These are phyloP conservation scores for Trypanosomatidae sp. DNA, from an alignment of 208 protist species.

Conservation along the genomic window DNA sequence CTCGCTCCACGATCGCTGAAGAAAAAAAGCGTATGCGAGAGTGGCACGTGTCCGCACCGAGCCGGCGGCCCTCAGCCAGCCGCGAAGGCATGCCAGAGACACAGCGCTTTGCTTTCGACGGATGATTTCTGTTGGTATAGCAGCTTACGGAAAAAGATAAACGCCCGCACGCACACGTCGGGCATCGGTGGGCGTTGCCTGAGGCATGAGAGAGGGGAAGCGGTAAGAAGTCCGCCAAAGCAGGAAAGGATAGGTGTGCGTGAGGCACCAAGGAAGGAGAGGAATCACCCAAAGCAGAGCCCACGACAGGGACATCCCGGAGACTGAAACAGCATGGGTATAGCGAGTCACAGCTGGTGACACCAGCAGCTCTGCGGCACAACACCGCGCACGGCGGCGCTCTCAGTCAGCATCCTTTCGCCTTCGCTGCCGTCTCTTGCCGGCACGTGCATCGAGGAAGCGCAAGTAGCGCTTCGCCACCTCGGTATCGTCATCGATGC, in stretches of 20 bases:
- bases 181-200: neutral
- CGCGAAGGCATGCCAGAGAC: neutral
- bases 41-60: neutral
- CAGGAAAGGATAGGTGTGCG: neutral
- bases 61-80: neutral
- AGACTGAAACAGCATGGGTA: neutral
- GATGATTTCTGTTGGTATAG: neutral
- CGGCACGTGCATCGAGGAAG: conserved; percentile 6
- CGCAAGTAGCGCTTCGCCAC: conserved; percentile 26
- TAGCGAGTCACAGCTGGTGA: neutral
- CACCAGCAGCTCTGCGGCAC: neutral
- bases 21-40: neutral
- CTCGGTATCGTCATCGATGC: conserved; percentile 41
- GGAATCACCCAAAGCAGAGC: too few species aligned
- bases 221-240: neutral
- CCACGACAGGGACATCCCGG: neutral
- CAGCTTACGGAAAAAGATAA: neutral
- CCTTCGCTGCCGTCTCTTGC: neutral
- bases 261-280: neutral
- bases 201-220: neutral
- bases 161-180: neutral
- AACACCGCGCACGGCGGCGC: neutral
- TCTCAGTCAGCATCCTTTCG: conserved; percentile 5
- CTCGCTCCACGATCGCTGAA: neutral
- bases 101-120: neutral